Evolutionary conservation across 2,329 filamentous ascomycete species (phyloP), one percentile per base, ranked within the genome.

Genomic region (Penicillium sp.): DNA sequence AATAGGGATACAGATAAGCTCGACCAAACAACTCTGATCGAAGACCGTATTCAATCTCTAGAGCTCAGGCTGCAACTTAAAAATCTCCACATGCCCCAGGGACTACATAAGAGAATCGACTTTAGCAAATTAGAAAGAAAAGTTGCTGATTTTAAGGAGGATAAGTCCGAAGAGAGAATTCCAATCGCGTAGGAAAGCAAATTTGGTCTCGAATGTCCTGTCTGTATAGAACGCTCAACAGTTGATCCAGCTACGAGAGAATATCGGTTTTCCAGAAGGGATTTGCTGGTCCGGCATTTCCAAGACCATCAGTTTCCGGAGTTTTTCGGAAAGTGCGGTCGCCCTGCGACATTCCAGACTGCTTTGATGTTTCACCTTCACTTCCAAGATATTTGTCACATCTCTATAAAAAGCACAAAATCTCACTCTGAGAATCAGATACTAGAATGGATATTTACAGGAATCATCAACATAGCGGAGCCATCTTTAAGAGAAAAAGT

Each of bases 281-380:
- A 34, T 12, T 17, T 12, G 12, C 32, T 34, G 14, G 13, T 15
- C 14, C 22, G 12, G 32, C 32, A 34, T 34, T 34, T 34, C 32
- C 25, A 13, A 23, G 14, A 12, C 20, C 22, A 34, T 26, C 7
- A 23, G 20, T 12, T 34, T 26, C 32, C 32, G 12, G 16, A 25
- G 15, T 11, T 3, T 34, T 34, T 34, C 20, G 17, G 13, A 26
- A 26, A 7, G 9, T 9, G 18, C 9, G 32, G 32, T 27, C 32
- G 13, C 6, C 22, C 13, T 34, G 32, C 20, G 32, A 34, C 23
- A 34, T 34, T 15, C 32, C 32, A 23, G 13, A 20, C 20, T 34
- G 22, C 23, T n/a, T n/a, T n/a, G n/a, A n/a, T n/a, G n/a, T n/a
- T n/a, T n/a, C n/a, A n/a, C n/a, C n/a, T n/a, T n/a, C n/a, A n/a